These are phyloP conservation scores for Knufia fluminis DNA, from an alignment of 2,329 filamentous ascomycete species.

Conservation along the genomic window DNA sequence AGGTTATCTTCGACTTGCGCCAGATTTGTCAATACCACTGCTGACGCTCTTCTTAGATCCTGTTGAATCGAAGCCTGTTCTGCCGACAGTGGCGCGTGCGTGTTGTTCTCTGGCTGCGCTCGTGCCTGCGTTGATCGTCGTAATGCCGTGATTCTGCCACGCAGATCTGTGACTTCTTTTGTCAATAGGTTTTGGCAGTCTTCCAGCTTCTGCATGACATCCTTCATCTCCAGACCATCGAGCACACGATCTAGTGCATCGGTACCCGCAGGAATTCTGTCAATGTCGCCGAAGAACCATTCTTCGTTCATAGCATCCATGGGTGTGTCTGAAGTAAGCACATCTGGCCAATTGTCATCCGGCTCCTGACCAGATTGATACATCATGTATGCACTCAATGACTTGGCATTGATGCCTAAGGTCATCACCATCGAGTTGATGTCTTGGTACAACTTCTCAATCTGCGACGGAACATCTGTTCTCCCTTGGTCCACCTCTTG, in stretches of 20 bases:
- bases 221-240: constrained; percentile 57
- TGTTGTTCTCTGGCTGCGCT: constrained; percentile 59
- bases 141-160: constrained; percentile 67
- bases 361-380: constrained; percentile 40
- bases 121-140: constrained; percentile 63
- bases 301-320: constrained; percentile 60
- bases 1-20: constrained; percentile 71
- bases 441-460: constrained; percentile 42
- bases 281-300: constrained; percentile 69
- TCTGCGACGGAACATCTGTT: constrained; percentile 41
- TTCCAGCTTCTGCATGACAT: constrained; percentile 59
- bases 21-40: constrained; percentile 63
- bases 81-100: constrained; percentile 66
- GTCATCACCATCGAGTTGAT: constrained; percentile 81
- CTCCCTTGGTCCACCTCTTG: constrained; percentile 22
- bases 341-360: constrained; percentile 39
- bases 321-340: constrained; percentile 41
- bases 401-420: constrained; percentile 74
- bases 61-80: constrained; percentile 78
- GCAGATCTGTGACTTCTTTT: constrained; percentile 61
- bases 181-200: constrained; percentile 56
- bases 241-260: constrained; percentile 57
- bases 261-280: constrained; percentile 56
- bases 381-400: constrained; percentile 47
- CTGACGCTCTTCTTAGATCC: constrained; percentile 68